phyloP scores from a whole-genome alignment of 1,284 basidiomycete species.

The Irpex sp. region DNA sequence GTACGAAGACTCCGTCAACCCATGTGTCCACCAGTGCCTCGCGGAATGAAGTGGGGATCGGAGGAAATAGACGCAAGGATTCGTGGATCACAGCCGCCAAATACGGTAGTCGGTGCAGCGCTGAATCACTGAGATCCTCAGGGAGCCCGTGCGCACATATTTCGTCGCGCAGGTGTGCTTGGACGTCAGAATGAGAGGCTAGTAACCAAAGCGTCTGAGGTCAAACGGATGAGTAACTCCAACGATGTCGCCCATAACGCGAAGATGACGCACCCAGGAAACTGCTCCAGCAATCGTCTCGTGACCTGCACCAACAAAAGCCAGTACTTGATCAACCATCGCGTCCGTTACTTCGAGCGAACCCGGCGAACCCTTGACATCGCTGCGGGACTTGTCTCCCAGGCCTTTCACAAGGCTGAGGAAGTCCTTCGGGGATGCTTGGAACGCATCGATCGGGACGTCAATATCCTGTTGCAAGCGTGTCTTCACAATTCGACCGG shows the following conservation, averaged over 20 bases:
- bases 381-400: neutral
- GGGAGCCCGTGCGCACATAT: neutral
- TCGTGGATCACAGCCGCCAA: slow-evolving; percentile 23
- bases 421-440: neutral
- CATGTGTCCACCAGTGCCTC: neutral
- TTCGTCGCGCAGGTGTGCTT: neutral
- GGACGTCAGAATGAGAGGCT: neutral
- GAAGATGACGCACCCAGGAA: neutral
- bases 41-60: neutral
- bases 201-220: neutral
- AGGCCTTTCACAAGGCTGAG: neutral
- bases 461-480: neutral
- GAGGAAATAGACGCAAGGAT: slow-evolving; percentile 15
- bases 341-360: neutral
- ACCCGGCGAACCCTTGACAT: neutral
- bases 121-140: slow-evolving; percentile 1
- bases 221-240: neutral
- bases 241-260: neutral
- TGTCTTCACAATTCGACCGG: neutral
- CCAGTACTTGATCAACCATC: neutral
- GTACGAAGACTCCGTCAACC: neutral
- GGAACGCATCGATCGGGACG: neutral
- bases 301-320: neutral
- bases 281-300: neutral
- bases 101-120: slow-evolving; percentile 18